A percentile compares a stretch with the other conserved stretches of the same genome.
Evolutionary conservation across 345 rosid genomes (phyloP).

Genomic region (Murraya koenigii): DNA sequence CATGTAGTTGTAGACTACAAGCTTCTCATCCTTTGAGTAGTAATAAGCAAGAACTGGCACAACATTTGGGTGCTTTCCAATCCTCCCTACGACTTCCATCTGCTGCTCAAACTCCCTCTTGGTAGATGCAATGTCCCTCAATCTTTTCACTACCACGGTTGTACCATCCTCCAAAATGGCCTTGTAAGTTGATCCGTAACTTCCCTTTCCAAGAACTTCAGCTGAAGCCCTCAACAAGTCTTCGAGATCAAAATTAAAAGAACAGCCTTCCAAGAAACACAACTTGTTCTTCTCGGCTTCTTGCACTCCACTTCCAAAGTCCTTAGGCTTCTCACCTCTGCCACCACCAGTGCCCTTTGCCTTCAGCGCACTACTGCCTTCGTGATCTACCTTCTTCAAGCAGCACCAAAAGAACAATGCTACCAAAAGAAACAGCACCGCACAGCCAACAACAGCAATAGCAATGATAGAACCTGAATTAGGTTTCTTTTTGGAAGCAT

Average conservation of each 20-base stretch:
- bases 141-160: slow-evolving; percentile 70
- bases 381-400: slow-evolving; percentile 35
- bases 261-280: slow-evolving; percentile 66
- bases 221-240: slow-evolving; percentile 88
- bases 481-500: slow-evolving; percentile 30
- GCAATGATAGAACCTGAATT: slow-evolving; percentile 43
- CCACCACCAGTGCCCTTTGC: slow-evolving; percentile 36
- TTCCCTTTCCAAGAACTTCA: slow-evolving; percentile 89
- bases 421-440: slow-evolving; percentile 38
- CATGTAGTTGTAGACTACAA: slow-evolving; percentile 59
- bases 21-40: slow-evolving; percentile 62
- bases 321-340: slow-evolving; percentile 46
- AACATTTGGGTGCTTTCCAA: slow-evolving; percentile 56
- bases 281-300: slow-evolving; percentile 84
- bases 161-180: slow-evolving; percentile 79
- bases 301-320: slow-evolving; percentile 85
- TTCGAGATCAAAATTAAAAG: slow-evolving; percentile 67
- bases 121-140: slow-evolving; percentile 70
- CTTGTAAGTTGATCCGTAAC: slow-evolving; percentile 76
- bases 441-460: slow-evolving; percentile 42
- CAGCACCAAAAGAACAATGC: slow-evolving; percentile 35
- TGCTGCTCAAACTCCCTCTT: slow-evolving; percentile 84
- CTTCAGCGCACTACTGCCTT: slow-evolving; percentile 25
- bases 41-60: slow-evolving; percentile 55
- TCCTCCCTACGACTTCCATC: slow-evolving; percentile 59